Base-by-base conservation (phyloP, 2,329 filamentous ascomycete genomes). In the Furcasterigmium sp. region DNA sequence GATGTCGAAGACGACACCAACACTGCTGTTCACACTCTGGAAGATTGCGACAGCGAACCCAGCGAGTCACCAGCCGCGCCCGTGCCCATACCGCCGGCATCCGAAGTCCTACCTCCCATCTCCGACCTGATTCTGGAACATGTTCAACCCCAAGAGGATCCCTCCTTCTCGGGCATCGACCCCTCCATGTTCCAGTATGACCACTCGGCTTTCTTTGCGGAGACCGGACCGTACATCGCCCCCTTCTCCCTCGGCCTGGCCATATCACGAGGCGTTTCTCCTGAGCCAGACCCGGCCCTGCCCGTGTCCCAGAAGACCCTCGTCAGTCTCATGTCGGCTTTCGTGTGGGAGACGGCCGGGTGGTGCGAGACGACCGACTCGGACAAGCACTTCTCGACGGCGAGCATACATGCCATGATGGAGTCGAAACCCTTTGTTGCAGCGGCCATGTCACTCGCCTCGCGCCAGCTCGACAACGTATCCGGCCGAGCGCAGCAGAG, bases 321-420 rank as follows among this genome's bases (percentile, higher is more conserved):
- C 14, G 41, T 37, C 15, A 37, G 21, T 13, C 35, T 43, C 14
- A 21, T 43, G 18, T 23, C 18, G 13, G 41, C 41, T 3, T 43
- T 39, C 20, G 20, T 50, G 3, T 37, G 37, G 19, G 44, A 46
- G 9, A 45, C 40, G 2, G 46, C 30, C 13, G 38, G 37, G 18
- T 49, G 46, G 46, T 48, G 46, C 28, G 43, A 48, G 17, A 48
- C 46, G 8, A 48, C 46, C 8, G 46, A 48, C 5, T 48, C 46
- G 1, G 37, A 45, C 6, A 38, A 29, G 19, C 42, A 45, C 36
- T 48, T 48, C 35, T 41, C 46, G 3, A 19, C 37, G 8, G 42
- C 42, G 11, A 41, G 36, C 1, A 34, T 44, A 15, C 40, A 48
- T 25, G 15, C 21, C 5, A 45, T 48, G 46, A 43, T 48, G 39